phyloP scores from a whole-genome alignment of 495 filamentous ascomycete species.

The Massariosphaeria phaeospora region DNA sequence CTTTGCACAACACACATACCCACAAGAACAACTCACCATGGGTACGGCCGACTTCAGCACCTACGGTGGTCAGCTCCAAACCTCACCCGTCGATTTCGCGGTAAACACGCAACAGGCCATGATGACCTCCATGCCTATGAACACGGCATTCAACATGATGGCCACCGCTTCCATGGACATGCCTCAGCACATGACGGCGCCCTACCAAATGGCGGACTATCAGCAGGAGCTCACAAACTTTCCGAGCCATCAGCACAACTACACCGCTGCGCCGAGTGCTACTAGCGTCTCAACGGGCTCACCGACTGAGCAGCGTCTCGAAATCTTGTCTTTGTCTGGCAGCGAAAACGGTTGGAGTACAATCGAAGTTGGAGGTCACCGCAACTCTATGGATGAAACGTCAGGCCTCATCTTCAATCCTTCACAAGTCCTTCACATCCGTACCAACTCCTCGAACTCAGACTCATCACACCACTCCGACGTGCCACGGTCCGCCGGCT shows the following conservation, averaged over 20 bases:
- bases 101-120: slow-evolving; percentile 27
- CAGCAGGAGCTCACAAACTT: slow-evolving; percentile 16
- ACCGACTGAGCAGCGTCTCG: slow-evolving; percentile 74
- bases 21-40: slow-evolving; percentile 8
- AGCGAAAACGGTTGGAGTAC: slow-evolving; percentile 82
- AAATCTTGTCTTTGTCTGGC: slow-evolving; percentile 74
- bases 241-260: slow-evolving; percentile 1
- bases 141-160: slow-evolving; percentile 15
- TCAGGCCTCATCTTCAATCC: slow-evolving; percentile 71
- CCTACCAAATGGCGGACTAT: slow-evolving; percentile 26
- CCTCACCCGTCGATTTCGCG: slow-evolving; percentile 29
- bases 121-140: slow-evolving; percentile 18
- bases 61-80: slow-evolving; percentile 26
- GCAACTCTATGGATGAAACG: slow-evolving; percentile 51
- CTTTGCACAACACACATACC: slow-evolving; percentile 21
- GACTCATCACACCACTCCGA: slow-evolving; percentile 78
- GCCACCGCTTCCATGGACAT: slow-evolving; percentile 23
- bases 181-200: slow-evolving; percentile 8
- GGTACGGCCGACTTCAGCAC: slow-evolving; percentile 4
- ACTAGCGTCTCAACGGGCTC: slow-evolving; percentile 60
- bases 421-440: slow-evolving; percentile 73
- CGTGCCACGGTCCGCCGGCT: slow-evolving; percentile 50
- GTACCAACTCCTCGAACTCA: slow-evolving; percentile 78
- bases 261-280: slow-evolving; percentile 11
- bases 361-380: slow-evolving; percentile 54